These are phyloP conservation scores for Paradendryphiella salina DNA, from an alignment of 2,329 filamentous ascomycete species.

Conservation along the genomic window DNA sequence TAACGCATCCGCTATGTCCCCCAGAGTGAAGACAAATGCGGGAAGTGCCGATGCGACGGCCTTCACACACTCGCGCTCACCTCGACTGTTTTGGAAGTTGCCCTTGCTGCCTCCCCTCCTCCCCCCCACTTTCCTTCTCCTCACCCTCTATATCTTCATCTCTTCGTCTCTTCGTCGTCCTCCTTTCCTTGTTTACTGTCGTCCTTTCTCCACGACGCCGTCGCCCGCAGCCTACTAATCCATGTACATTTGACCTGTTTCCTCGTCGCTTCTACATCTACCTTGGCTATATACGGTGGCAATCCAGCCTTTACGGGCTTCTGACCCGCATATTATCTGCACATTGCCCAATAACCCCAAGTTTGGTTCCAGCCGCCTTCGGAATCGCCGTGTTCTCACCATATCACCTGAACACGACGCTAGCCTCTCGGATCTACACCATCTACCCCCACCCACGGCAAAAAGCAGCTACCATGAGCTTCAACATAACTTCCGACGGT, in stretches of 20 bases:
- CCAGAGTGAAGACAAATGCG: slow-evolving; percentile 15
- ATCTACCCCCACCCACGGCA: slow-evolving; percentile 30
- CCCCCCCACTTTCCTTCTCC: slow-evolving; percentile 18
- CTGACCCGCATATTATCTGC: slow-evolving; percentile 44
- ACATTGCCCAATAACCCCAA: slow-evolving; percentile 35
- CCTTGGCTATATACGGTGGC: slow-evolving; percentile 44
- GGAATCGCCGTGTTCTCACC: slow-evolving; percentile 4
- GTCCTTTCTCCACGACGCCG: slow-evolving; percentile 23
- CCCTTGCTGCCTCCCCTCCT: slow-evolving; percentile 14
- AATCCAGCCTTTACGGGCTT: slow-evolving; percentile 30
- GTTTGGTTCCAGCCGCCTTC: slow-evolving; percentile 14
- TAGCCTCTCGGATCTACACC: slow-evolving; percentile 41
- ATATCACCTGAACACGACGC: slow-evolving; percentile 5
- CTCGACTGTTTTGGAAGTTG: slow-evolving; percentile 11
- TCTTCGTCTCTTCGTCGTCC: slow-evolving; percentile 6
- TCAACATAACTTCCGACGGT: slow-evolving; percentile 48
- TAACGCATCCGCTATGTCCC: no score
- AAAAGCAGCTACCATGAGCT: slow-evolving; percentile 38
- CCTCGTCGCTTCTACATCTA: slow-evolving; percentile 40
- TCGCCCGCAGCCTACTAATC: slow-evolving; percentile 22
- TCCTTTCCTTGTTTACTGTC: slow-evolving; percentile 19
- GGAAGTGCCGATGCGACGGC: slow-evolving; percentile 15
- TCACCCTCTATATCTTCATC: slow-evolving; percentile 11
- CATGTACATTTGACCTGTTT: slow-evolving; percentile 33
- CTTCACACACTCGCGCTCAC: slow-evolving; percentile 17